Evolutionary conservation across 31 red algal species (phyloP), one percentile per base, ranked within the genome.

Genomic region (Porphyra umbilicalis): DNA sequence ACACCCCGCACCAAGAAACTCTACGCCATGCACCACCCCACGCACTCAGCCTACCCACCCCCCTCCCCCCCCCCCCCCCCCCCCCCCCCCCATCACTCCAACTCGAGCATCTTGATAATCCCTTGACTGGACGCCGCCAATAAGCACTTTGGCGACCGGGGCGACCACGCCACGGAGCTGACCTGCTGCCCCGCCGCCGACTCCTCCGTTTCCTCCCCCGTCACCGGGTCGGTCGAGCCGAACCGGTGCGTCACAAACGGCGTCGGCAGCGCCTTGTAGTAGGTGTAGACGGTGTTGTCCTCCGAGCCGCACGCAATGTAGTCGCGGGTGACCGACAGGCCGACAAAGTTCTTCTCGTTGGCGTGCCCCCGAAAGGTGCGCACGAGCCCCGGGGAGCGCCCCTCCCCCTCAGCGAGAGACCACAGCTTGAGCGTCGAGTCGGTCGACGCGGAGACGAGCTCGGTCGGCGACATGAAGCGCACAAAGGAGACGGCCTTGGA

Each of bases 311-410:
- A 98, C 57, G 92, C 90, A 76, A 98, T 98, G 77, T 92, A 95
- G 44, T 98, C 88, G 29, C 83, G 39, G 1, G 82, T 93, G 32
- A 95, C 92, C 37, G 92, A 90, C 32, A 98, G 84, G 8, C 96
- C 96, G 13, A 98, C 96, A 88, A 98, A 98, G 79, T 95, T 95
- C 42, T 87, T 87, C 44, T 98, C 93, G 76, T 98, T 98, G 20
- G 40, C 75, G 78, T 98, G 96, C 34, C 96, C 96, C 10, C 67
- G 79, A 83, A 95, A 98, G 9, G 87, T 90, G 29, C 96, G 82
- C 81, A 77, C 67, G 39, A 91, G 35, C 34, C 76, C 80, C 84
- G 86, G 79, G 9, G 83, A 76, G n/a, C 85, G 32, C 33, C 44
- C 57, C 25, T 18, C 25, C 2, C 11, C 57, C 57, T 18, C 20